Evolutionary conservation across 75 land plant species (phyloP), one percentile per base, ranked within the genome.

Genomic region (Picea sitchensis): DNA sequence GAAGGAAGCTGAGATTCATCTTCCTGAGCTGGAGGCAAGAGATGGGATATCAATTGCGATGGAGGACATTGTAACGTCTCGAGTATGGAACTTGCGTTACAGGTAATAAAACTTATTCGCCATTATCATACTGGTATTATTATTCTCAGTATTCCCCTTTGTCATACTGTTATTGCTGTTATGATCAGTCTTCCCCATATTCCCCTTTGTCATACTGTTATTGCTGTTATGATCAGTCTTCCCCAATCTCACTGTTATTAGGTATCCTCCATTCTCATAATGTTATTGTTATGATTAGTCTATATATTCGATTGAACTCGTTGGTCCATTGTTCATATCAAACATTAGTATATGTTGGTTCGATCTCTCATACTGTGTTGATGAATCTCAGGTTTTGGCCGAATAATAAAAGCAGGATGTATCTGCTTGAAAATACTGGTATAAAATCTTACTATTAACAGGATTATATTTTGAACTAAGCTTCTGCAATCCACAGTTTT

Each of bases 351-450:
- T 61, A n/a, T 18, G 18, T 61, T n/a, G 5, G 8, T 61, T 62
- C n/a, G 8, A 5, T 15, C 0, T 4, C 64, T 21, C 20, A 18
- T 20, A 21, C 5, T 62, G 64, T 51, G 60, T 82, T 58, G 31
- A 61, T 80, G 61, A 61, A 41, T 59, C 18, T 30, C 84, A 96
- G 98, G 78, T 96, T 91, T 80, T 96, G 99, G 99, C 98, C 99
- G 11, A 96, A 96, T 84, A 96, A 96, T 89, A 96, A 96, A 82
- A 96, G 99, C 82, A 92, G 98, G 71, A 96, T 96, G 99, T 96
- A 96, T 83, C 92, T 96, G 71, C 84, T 96, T 56, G 99, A 96
- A 65, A 96, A 96, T 84, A 96, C 98, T 73, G 93, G 99, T 93
- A 74, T 31, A 9, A 41, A 51, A 51, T 51, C 54, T 51, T 51